Evolutionary conservation across 2,329 filamentous ascomycete species (phyloP).

Genomic region (Pseudogymnoascus sp.): DNA sequence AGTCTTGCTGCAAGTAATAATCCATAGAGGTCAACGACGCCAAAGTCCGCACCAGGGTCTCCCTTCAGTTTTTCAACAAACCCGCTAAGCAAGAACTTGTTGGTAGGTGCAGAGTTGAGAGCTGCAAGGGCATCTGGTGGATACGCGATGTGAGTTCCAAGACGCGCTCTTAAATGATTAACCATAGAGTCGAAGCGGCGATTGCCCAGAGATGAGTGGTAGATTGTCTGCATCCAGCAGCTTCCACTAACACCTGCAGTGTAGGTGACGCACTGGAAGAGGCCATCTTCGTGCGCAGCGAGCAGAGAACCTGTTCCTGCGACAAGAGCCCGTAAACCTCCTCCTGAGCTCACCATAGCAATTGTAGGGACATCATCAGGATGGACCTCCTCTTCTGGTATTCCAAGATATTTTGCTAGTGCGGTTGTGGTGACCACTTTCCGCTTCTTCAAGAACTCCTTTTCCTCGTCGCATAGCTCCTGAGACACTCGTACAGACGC

Average conservation of each 20-base stretch:
- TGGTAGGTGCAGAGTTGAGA: slow-evolving; percentile 82
- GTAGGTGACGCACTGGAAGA: slow-evolving; percentile 93
- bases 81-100: slow-evolving; percentile 81
- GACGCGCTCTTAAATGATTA: slow-evolving; percentile 76
- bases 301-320: slow-evolving; percentile 83
- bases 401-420: slow-evolving; percentile 71
- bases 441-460: slow-evolving; percentile 62
- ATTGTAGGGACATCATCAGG: slow-evolving; percentile 90
- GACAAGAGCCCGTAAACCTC: slow-evolving; percentile 81
- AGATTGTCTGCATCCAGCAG: slow-evolving; percentile 89
- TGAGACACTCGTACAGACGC: slow-evolving; percentile 75
- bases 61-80: slow-evolving; percentile 88
- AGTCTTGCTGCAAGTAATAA: slow-evolving; percentile 76
- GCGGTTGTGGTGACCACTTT: slow-evolving; percentile 62
- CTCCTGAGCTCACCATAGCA: slow-evolving; percentile 89
- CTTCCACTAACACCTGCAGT: slow-evolving; percentile 92
- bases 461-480: slow-evolving; percentile 77
- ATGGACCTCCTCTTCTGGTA: slow-evolving; percentile 75
- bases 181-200: slow-evolving; percentile 63
- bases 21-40: slow-evolving; percentile 89
- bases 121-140: slow-evolving; percentile 76
- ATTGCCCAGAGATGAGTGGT: slow-evolving; percentile 69
- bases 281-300: slow-evolving; percentile 73
- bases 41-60: slow-evolving; percentile 71
- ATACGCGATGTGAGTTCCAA: slow-evolving; percentile 86